Evolutionary conservation across 345 rosid species (phyloP).

Genomic region (Syzygium jambos): DNA sequence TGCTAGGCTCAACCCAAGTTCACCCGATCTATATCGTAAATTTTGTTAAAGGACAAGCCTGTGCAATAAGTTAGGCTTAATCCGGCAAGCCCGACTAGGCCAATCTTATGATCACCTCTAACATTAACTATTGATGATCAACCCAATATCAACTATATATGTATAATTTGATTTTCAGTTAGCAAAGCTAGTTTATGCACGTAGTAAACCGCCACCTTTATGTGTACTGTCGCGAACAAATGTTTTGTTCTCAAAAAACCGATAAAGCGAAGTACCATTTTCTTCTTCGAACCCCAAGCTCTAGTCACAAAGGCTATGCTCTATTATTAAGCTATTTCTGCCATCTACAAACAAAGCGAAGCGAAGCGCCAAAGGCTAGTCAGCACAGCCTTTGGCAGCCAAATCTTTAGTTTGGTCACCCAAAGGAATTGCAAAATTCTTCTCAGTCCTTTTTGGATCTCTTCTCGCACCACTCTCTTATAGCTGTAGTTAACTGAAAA

Average conservation of each 20-base stretch:
- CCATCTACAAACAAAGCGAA: background rate
- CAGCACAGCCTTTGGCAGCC: background rate
- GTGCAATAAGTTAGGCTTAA: background rate
- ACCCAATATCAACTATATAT: background rate
- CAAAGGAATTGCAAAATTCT: background rate
- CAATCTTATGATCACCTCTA: background rate
- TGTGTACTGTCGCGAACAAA: background rate
- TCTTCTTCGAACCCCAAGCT: background rate
- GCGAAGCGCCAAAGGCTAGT: background rate
- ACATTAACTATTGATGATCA: background rate
- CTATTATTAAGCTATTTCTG: background rate
- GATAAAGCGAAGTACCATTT: background rate
- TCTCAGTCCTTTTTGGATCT: background rate
- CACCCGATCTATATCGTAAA: background rate
- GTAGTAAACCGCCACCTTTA: background rate
- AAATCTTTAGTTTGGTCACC: background rate
- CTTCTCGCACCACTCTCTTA: background rate
- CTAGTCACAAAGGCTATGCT: background rate
- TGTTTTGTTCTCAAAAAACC: background rate
- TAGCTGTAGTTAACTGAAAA: background rate
- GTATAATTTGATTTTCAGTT: background rate
- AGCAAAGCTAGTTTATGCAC: background rate
- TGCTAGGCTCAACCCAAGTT: background rate
- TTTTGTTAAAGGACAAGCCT: background rate
- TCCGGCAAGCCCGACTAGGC: background rate